phyloP scores from a whole-genome alignment of 805 yeast genomes.

The Lipomyces mesembrius region DNA sequence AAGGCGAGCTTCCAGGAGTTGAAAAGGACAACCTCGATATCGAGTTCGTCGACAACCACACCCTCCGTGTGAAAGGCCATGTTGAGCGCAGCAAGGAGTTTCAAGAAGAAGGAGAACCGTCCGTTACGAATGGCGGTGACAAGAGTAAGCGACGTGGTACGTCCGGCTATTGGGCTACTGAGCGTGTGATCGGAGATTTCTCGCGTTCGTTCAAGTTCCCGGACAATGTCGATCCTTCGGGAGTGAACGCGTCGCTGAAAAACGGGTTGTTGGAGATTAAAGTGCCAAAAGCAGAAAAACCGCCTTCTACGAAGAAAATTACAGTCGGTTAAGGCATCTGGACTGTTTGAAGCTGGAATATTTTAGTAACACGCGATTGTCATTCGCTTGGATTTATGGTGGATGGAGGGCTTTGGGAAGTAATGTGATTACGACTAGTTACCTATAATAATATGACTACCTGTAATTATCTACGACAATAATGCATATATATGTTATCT shows the following conservation, averaged over 20 bases:
- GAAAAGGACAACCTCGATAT: slow-evolving; percentile 30
- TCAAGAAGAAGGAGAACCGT: background rate
- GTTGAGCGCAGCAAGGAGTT: slow-evolving; percentile 32
- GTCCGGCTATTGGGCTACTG: slow-evolving; percentile 33
- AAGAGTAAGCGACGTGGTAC: slow-evolving; percentile 5
- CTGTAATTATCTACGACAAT: background rate
- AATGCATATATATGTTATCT: no score
- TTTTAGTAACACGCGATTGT: background rate
- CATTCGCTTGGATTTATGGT: background rate
- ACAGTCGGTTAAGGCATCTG: background rate
- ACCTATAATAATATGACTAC: background rate
- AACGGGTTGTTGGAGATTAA: slow-evolving; percentile 32
- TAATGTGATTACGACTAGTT: background rate
- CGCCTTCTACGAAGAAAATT: slow-evolving; percentile 14
- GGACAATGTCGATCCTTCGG: slow-evolving; percentile 28
- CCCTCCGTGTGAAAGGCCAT: slow-evolving; percentile 32
- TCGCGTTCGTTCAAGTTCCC: slow-evolving; percentile 37
- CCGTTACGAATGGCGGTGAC: background rate
- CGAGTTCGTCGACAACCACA: slow-evolving; percentile 35
- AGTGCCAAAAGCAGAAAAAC: slow-evolving; percentile 32
- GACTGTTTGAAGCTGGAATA: background rate
- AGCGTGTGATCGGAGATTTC: slow-evolving; percentile 34
- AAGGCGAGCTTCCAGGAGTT: slow-evolving; percentile 38
- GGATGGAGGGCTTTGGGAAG: no score
- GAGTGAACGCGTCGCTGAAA: slow-evolving; percentile 32